Evolutionary conservation across 768 basidiomycete species (phyloP), one percentile per base, ranked within the genome.

Genomic region (Lactarius psammicola): DNA sequence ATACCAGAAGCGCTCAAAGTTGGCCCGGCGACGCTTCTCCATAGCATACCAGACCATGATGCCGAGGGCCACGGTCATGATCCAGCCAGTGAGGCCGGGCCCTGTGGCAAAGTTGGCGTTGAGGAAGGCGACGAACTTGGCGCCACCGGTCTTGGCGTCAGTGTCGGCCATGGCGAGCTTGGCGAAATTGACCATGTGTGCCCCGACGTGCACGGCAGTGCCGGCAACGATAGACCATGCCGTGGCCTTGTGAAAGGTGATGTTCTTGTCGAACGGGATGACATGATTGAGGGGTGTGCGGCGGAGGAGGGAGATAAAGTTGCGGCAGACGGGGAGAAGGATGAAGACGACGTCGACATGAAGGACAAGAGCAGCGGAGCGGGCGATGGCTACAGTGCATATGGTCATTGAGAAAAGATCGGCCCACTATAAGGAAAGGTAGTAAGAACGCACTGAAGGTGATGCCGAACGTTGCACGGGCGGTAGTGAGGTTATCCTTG

Each of bases 321-420:
- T 95, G 67, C 95, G 87, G 83, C 95, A 98, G 74, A 98, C 85
- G 31, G 95, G 96, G 34, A 98, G 84, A 58, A 98, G 86, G 76
- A 98, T 95, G 80, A 96, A 92, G 68, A 92, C 86, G 66, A 94
- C 88, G 77, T 97, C 92, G 72, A 96, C 82, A 71, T 97, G 94
- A 10, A 97, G 84, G 58, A 95, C 86, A 54, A 97, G 87, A 6
- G 95, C 96, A 51, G 95, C 90, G 3, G 88, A 77, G 76, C 94
- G 88, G 56, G 95, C 94, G 70, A 92, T 89, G 53, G 87, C 94
- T 95, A 69, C 13, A 20, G 26, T n/a, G 10, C 2, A 51, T 23
- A 51, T 17, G 23, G 38, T 51, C 10, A 20, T 26, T 56, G 15
- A 56, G 56, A 38, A 13, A 49, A 31, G 34, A 23, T 7, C 8